These are phyloP conservation scores for Xylariaceae sp. DNA, from an alignment of 2,329 filamentous ascomycete genomes.

Conservation along the genomic window DNA sequence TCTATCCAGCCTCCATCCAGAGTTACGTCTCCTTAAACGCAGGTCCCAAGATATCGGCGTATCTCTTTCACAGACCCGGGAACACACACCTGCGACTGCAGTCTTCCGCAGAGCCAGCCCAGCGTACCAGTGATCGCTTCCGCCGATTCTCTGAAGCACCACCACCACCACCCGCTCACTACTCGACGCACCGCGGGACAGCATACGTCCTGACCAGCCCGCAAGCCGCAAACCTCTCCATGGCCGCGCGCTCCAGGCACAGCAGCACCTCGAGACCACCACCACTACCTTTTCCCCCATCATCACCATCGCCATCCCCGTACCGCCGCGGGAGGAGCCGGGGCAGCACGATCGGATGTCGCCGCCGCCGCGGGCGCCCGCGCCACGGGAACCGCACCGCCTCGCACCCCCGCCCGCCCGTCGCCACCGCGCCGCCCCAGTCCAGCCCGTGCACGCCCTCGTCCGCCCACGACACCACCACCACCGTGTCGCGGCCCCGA, in stretches of 20 bases:
- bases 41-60: too few species aligned
- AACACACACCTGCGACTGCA: too few species aligned
- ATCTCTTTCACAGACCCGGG: too few species aligned
- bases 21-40: too few species aligned
- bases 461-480: conserved; percentile 26
- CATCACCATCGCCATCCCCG: too few species aligned
- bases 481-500: conserved; percentile 13
- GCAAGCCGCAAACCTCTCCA: conserved; percentile 12
- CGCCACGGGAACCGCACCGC: conserved; percentile 18
- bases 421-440: conserved; percentile 18
- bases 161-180: too few species aligned
- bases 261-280: conserved; percentile 19
- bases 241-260: conserved; percentile 11
- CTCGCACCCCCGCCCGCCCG: conserved; percentile 20
- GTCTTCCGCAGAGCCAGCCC: too few species aligned
- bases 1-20: too few species aligned
- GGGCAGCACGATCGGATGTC: conserved; percentile 22
- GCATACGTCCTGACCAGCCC: conserved; percentile 12
- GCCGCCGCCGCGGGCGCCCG: conserved; percentile 9
- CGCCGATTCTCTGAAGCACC: too few species aligned
- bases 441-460: conserved; percentile 18
- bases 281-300: too few species aligned
- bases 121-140: too few species aligned
- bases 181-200: too few species aligned
- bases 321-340: conserved; percentile 16